Evolutionary conservation across 2,329 filamentous ascomycete genomes (phyloP), one percentile per base, ranked within the genome.

Genomic region (Aspergillus costaricaensis): DNA sequence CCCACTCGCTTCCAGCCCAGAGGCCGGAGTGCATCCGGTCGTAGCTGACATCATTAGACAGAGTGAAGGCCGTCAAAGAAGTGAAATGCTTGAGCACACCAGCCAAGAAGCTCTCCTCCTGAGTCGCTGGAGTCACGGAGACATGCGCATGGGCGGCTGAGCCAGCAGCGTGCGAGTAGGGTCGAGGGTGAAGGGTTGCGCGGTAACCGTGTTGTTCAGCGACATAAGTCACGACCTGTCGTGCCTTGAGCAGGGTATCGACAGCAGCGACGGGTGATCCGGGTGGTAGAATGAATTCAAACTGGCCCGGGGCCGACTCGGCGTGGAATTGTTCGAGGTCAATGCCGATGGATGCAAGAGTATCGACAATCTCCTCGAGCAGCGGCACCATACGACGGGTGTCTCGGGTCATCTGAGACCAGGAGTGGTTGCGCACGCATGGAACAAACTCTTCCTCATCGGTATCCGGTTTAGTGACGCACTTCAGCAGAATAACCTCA

Each of bases 1-100:
- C 84, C 87, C 88, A 93, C 7, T 87, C 85, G 0, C 90, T 90
- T n/a, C 90, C 90, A 0, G 90, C 85, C 91, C 91, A 95, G 60
- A 79, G 80, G n/a, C 90, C 84, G 56, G 92, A 87, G 1, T 78
- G 75, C 10, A 91, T 81, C 4, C 91, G 84, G 38, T 85, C 84
- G 73, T 95, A 95, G 72, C 88, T 91, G 0, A 81, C 81, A 1
- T 84, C 80, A 64, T 86, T 85, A 38, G 87, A 83, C 67, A 91
- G 85, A 0, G 86, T 87, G 59, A 95, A 88, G 0, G 91, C 89
- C 10, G 83, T 77, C n/a, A 95, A 77, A 2, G 86, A 83, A 0
- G 82, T 82, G 1, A 93, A 80, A 68, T 91, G 87, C 10, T 79
- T 74, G 6, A 95, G 78, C 0, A 96, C 80, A 0, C 89, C 90